These are phyloP conservation scores for Suillus americanus DNA, from an alignment of 768 basidiomycete genomes.

Conservation along the genomic window DNA sequence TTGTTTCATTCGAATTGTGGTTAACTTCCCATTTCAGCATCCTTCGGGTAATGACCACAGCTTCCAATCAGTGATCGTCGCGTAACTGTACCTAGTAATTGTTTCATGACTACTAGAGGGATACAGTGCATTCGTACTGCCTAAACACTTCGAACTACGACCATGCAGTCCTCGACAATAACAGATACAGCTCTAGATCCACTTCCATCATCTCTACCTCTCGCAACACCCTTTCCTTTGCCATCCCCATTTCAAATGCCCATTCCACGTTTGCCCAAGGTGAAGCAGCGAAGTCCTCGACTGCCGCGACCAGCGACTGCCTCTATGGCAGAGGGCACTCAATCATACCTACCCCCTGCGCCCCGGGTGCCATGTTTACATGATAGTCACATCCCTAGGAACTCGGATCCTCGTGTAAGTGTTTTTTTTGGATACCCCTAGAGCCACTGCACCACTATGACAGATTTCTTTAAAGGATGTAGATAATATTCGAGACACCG, in stretches of 20 bases:
- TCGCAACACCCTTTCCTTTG: conserved; percentile 24
- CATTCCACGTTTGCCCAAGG: conserved; percentile 32
- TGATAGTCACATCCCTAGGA: neutral
- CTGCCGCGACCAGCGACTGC: conserved; percentile 43
- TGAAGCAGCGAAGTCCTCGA: conserved; percentile 27
- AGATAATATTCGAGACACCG: neutral
- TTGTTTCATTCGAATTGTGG: neutral
- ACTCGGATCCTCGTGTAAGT: neutral
- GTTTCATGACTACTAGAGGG: neutral
- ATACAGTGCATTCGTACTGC: neutral
- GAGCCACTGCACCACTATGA: neutral
- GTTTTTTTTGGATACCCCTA: neutral
- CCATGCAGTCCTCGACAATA: conserved; percentile 19
- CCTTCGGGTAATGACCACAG: conserved; percentile 11
- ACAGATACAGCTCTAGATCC: conserved; percentile 3
- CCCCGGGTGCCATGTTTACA: conserved; percentile 10
- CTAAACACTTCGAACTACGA: neutral
- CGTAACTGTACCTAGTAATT: conserved; percentile 7
- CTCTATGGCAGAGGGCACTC: conserved; percentile 41
- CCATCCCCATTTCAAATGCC: conserved; percentile 30
- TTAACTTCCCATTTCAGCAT: neutral
- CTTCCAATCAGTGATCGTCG: conserved; percentile 11
- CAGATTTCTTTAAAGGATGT: neutral
- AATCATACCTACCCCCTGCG: conserved; percentile 41
- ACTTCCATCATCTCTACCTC: conserved; percentile 14